Conservation (phyloP, 2,329 filamentous ascomycete species). For the Colletotrichum trifolii region DNA sequence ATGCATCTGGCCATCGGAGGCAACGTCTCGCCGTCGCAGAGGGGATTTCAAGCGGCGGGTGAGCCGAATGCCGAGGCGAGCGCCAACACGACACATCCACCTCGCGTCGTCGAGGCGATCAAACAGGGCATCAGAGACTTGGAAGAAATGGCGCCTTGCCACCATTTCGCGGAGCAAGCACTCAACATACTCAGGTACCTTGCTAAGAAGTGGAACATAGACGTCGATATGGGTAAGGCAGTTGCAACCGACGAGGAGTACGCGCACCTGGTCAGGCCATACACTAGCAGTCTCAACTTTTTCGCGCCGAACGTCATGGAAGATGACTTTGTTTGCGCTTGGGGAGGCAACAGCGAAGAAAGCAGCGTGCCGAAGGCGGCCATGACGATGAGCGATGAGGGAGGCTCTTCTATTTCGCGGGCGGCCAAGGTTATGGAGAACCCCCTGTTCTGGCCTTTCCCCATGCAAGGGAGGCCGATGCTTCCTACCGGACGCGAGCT, state of each 20-base stretch:
- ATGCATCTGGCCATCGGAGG: conserved; percentile 69
- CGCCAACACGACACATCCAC: conserved; percentile 49
- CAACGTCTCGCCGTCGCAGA: conserved; percentile 39
- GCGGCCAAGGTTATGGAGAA: conserved; percentile 58
- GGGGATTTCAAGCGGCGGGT: conserved; percentile 6
- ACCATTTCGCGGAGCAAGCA: conserved; percentile 70
- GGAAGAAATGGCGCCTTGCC: conserved; percentile 70
- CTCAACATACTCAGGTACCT: conserved; percentile 69
- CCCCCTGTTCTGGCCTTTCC: conserved; percentile 70
- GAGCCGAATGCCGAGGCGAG: conserved; percentile 33
- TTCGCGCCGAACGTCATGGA: conserved; percentile 63
- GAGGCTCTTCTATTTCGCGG: conserved; percentile 34
- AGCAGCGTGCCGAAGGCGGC: conserved; percentile 20
- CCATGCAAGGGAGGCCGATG: conserved; percentile 68
- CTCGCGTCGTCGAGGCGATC: conserved; percentile 57
- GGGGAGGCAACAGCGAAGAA: conserved; percentile 47
- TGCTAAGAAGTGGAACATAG: conserved; percentile 68
- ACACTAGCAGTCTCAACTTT: conserved; percentile 66
- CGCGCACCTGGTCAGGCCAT: conserved; percentile 56
- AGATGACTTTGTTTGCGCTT: conserved; percentile 60
- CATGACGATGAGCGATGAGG: conserved; percentile 21
- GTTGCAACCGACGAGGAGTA: conserved; percentile 48
- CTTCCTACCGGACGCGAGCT: conserved; percentile 59
- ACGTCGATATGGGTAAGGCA: conserved; percentile 55
- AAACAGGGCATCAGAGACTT: conserved; percentile 67